A percentile compares a stretch with the other conserved stretches of the same genome.
Evolutionary conservation across 345 rosid genomes (phyloP).

Genomic region (Mangifera indica): DNA sequence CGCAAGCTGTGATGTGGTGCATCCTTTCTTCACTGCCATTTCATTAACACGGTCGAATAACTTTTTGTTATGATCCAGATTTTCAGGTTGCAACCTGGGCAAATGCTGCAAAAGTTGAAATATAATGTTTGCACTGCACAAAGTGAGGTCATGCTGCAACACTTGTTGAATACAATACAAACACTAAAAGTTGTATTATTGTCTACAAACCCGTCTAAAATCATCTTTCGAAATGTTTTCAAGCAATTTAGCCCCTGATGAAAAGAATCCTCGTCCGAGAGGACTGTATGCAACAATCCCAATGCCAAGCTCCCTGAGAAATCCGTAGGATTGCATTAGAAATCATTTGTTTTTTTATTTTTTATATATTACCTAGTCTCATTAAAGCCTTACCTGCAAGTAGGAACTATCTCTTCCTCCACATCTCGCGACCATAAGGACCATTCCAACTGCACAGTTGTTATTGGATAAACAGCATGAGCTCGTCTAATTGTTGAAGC

Average conservation of each 20-base stretch:
- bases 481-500: slow-evolving; percentile 81
- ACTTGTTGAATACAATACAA: not conserved
- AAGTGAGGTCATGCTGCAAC: no score
- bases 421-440: slow-evolving; percentile 80
- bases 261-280: slow-evolving; percentile 64
- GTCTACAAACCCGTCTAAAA: slow-evolving; percentile 39
- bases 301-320: slow-evolving; percentile 67
- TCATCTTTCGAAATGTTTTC: slow-evolving; percentile 43
- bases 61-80: slow-evolving; percentile 44
- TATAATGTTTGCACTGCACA: not conserved
- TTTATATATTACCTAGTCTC: slow-evolving; percentile 7
- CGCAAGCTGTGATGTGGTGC: slow-evolving; percentile 69
- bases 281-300: slow-evolving; percentile 76
- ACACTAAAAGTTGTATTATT: not conserved
- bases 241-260: slow-evolving; percentile 54
- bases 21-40: slow-evolving; percentile 47
- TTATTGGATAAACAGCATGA: slow-evolving; percentile 72
- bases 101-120: slow-evolving; percentile 29
- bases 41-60: slow-evolving; percentile 43
- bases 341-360: not conserved
- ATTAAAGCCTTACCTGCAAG: slow-evolving; percentile 33
- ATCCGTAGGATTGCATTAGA: not conserved
- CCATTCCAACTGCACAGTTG: slow-evolving; percentile 75
- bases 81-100: slow-evolving; percentile 66
- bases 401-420: slow-evolving; percentile 57